Base-by-base conservation (phyloP, 371 early-diverging fungal species). In the Blakeslea trispora region DNA sequence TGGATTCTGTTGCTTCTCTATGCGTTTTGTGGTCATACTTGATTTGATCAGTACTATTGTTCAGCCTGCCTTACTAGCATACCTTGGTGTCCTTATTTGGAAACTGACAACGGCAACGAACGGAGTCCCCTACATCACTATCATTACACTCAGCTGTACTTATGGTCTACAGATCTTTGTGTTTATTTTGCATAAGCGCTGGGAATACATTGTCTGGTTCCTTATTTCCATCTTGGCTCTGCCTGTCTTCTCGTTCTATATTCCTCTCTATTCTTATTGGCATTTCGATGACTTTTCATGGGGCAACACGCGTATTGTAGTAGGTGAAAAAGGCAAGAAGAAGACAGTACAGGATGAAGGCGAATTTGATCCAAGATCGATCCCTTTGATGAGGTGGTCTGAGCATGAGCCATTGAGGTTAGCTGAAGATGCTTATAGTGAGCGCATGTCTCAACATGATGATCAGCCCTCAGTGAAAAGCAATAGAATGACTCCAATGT, bases 1-100 rank as follows among this genome's bases (percentile, higher is more conserved):
- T 57, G 99, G 99, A 45, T 96, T 95, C 74, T 96, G 94, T 69
- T 95, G 94, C 69, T 98, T 96, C 82, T 96, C 97, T n/a, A 98
- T 99, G 99, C 92, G 97, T 41, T 96, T 98, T 67, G 84, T 97
- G 24, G 98, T 98, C 48, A 81, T 93, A 54, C 74, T 98, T 32
- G 99, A 98, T 82, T 77, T 98, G 37, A 80, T 96, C 62, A 90
- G 94, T 45, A 98, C 99, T 0, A 50, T 97, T 60, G 88, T 94
- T 32, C 85, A 94, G 80, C 99, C 99, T 6, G 99, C 96, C 4
- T 87, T 94, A 2, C 81, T 98, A 23, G 77, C 88, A 5, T 98
- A 93, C 59, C 71, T 94, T 43, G 87, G 77, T 18, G 37, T 37
- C 2, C 69, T 92, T 14, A 37, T 37, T 6, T 37, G 37, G 37